Percentiles rank a stretch among this genome's conserved stretches.
These are phyloP conservation scores for Aleurites moluccanus DNA, from an alignment of 441 rosid species.

Conservation along the genomic window DNA sequence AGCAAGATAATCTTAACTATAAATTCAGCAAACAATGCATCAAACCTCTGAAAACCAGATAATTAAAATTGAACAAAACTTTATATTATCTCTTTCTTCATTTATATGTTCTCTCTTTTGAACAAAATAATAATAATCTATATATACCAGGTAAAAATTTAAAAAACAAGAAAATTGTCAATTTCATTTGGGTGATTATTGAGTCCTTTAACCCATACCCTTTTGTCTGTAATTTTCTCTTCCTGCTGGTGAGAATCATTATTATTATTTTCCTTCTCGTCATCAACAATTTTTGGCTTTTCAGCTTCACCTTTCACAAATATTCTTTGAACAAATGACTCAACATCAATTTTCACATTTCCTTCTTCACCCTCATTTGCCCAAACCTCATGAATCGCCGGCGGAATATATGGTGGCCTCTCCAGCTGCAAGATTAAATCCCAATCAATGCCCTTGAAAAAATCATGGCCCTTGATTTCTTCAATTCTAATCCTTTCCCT, in stretches of 20 bases:
- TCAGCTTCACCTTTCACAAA: constrained; percentile 27
- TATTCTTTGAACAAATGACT: constrained; percentile 55
- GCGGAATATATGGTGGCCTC: constrained; percentile 62
- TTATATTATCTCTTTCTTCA: no score
- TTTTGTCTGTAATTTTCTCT: not conserved
- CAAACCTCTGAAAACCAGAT: no score
- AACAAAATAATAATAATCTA: not conserved
- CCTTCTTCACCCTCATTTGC: constrained; percentile 21
- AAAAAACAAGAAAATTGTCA: constrained; percentile 39
- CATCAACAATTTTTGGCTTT: constrained; percentile 1
- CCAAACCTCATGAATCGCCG: constrained; percentile 10
- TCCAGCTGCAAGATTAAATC: constrained; percentile 36
- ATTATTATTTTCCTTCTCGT: not conserved
- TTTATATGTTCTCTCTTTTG: no score
- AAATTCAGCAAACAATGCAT: no score
- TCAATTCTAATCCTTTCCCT: constrained; percentile 49
- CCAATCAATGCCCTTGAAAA: constrained; percentile 50
- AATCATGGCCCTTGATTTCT: constrained; percentile 60
- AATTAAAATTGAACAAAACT: no score
- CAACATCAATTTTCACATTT: constrained; percentile 49
- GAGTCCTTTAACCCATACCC: constrained; percentile 24
- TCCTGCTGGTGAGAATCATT: not conserved
- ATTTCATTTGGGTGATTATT: constrained; percentile 15
- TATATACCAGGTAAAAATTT: not conserved
- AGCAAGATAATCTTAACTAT: no score